Evolutionary conservation across 768 basidiomycete species (phyloP).

Genomic region (Porphyrellus cyaneotinctus): DNA sequence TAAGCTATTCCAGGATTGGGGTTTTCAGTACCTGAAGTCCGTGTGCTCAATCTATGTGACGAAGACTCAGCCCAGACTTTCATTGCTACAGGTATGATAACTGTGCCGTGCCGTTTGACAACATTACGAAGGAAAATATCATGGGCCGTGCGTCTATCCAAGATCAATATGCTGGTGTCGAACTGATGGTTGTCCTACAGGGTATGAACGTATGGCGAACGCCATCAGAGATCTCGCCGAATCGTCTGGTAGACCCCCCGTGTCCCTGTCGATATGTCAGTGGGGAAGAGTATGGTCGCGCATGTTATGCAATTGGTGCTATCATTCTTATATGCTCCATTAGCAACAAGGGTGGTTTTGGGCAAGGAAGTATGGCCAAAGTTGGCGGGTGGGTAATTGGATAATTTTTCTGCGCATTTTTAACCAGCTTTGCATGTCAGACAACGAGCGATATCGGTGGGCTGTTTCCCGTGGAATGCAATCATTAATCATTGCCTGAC

Average conservation of each 20-base stretch:
- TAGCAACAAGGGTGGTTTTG: slow-evolving; percentile 63
- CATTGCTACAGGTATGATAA: slow-evolving; percentile 49
- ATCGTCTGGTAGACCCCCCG: slow-evolving; percentile 47
- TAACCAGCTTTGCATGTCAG: slow-evolving; percentile 26
- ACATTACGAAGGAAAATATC: slow-evolving; percentile 51
- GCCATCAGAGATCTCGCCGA: slow-evolving; percentile 50
- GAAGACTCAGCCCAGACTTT: background rate
- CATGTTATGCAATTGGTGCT: background rate
- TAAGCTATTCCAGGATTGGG: slow-evolving; percentile 60
- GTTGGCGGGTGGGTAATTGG: slow-evolving; percentile 51
- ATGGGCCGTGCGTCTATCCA: slow-evolving; percentile 43
- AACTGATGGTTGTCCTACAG: slow-evolving; percentile 29
- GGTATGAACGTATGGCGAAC: slow-evolving; percentile 56
- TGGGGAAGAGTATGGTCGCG: slow-evolving; percentile 55
- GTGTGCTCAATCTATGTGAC: slow-evolving; percentile 11
- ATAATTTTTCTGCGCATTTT: background rate
- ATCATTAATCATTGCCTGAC: background rate
- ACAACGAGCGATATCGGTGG: slow-evolving; percentile 49
- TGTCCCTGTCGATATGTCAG: slow-evolving; percentile 60
- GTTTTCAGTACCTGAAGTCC: slow-evolving; percentile 62
- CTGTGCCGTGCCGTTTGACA: slow-evolving; percentile 58
- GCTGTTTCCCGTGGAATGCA: background rate
- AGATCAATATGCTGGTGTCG: background rate
- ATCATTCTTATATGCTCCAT: slow-evolving; percentile 1
- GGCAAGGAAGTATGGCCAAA: slow-evolving; percentile 57